Evolutionary conservation across 331 rosid genomes (phyloP).

Genomic region (Erythrophleum ivorense): DNA sequence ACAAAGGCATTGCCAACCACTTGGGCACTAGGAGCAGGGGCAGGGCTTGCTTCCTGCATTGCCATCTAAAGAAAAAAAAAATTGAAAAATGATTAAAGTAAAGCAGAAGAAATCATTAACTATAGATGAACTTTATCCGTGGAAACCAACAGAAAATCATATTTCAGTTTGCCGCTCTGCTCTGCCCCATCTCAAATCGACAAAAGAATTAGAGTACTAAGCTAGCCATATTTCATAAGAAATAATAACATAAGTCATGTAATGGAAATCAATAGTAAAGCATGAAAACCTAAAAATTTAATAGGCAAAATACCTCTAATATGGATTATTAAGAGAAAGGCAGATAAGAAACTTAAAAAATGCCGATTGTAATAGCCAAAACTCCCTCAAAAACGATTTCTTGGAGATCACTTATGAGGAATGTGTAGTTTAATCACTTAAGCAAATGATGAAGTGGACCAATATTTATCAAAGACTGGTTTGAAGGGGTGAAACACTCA

Average conservation of each 20-base stretch:
- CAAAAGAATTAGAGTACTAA: constrained; percentile 12
- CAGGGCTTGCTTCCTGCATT: constrained; percentile 80
- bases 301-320: not conserved
- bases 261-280: not conserved
- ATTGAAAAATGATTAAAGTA: not conserved
- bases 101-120: constrained; percentile 17
- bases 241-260: not conserved
- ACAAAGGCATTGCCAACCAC: constrained; percentile 96
- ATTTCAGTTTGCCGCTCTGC: not conserved
- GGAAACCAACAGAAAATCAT: not conserved
- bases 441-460: not conserved
- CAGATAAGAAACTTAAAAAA: constrained; percentile 1
- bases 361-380: not conserved
- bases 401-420: not conserved
- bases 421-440: not conserved
- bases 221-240: not conserved
- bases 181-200: constrained; percentile 14
- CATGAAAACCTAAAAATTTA: constrained; percentile 5
- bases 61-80: constrained; percentile 63
- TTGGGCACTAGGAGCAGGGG: constrained; percentile 77
- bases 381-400: constrained; percentile 18
- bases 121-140: not conserved
- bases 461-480: not conserved
- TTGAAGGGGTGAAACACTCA: not conserved
- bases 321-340: constrained; percentile 2